Evolutionary conservation across 768 basidiomycete genomes (phyloP), one percentile per base, ranked within the genome.

Genomic region (Nevesoporus exiguus): DNA sequence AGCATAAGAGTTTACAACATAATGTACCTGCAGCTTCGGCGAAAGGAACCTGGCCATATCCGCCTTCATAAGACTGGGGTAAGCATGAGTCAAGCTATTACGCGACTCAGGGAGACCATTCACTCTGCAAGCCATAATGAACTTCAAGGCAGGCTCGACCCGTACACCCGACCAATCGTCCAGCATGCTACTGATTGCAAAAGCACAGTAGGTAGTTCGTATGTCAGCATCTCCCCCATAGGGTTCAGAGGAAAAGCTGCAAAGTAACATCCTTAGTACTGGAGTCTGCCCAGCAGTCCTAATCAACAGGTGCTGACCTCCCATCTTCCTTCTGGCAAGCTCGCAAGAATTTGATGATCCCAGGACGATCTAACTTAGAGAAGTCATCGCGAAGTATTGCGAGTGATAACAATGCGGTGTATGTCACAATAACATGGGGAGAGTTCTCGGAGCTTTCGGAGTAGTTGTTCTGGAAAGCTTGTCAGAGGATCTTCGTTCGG

Each of bases 351-450:
- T 61, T 66, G 14, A 83, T 58, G n/a, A 98, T 71, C 0, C 87
- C 91, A 15, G 71, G 36, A 27, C 85, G 78, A 62, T 98, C 81
- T 22, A 99, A 74, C 51, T 73, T 74, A 31, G 80, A 70, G 62
- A 95, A 87, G 60, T 91, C 85, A 64, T 97, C 96, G n/a, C 89
- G 80, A 24, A 99, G 78, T 57, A 97, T 86, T 0, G 88, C 83
- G 11, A 99, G 84, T 0, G 83, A 80, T 5, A 97, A 73, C 11
- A 99, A 67, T 0, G 94, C 92, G 1, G 93, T 92, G 64, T 98
- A 99, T 8, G 95, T 94, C 80, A 93, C 90, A 51, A 97, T 92
- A 15, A 98, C 74, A 68, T 98, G 88, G 0, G 91, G 89, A 17
- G 80, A 78, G 58, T 88, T 81, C 64, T 84, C 82, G 33, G 67